Base-by-base conservation (phyloP, 106 monocot genomes). In the Alisma plantagoaquatica region DNA sequence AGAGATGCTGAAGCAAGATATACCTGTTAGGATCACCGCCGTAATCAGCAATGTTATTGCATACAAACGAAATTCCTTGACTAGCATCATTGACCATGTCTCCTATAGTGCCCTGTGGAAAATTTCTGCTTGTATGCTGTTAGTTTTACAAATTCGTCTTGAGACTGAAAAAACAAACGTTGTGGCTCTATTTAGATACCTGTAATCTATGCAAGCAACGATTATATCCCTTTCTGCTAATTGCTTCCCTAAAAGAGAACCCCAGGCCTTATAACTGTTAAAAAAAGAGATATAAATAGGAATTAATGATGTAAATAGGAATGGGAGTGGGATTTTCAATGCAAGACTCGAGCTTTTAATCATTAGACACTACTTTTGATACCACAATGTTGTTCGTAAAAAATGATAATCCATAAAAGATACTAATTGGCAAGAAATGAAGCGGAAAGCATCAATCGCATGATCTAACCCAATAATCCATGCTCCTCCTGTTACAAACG, bases 391-490 rank as follows among this genome's bases (percentile, higher is more conserved):
- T n/a, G n/a, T n/a, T n/a, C n/a, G n/a, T n/a, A n/a, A n/a, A n/a
- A n/a, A n/a, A n/a, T n/a, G n/a, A n/a, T n/a, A n/a, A n/a, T n/a
- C n/a, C n/a, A n/a, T n/a, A n/a, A n/a, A n/a, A n/a, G n/a, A n/a
- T n/a, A n/a, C n/a, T n/a, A n/a, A n/a, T n/a, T n/a, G n/a, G n/a
- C n/a, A n/a, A n/a, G n/a, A n/a, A n/a, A n/a, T n/a, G n/a, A n/a
- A n/a, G n/a, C n/a, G n/a, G n/a, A n/a, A n/a, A n/a, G n/a, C n/a
- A n/a, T n/a, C n/a, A n/a, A n/a, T n/a, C n/a, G n/a, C n/a, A n/a
- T n/a, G 54, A 77, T 1, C 81, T 67, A 41, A 90, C 98, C 98
- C 98, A 61, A 99, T 99, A 41, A 99, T 99, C 98, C 98, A 99
- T 2, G 98, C 98, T 67, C 98, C 98, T 43, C 98, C 98, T 53